phyloP scores from a whole-genome alignment of 345 rosid genomes.

The Reutealis trisperma region DNA sequence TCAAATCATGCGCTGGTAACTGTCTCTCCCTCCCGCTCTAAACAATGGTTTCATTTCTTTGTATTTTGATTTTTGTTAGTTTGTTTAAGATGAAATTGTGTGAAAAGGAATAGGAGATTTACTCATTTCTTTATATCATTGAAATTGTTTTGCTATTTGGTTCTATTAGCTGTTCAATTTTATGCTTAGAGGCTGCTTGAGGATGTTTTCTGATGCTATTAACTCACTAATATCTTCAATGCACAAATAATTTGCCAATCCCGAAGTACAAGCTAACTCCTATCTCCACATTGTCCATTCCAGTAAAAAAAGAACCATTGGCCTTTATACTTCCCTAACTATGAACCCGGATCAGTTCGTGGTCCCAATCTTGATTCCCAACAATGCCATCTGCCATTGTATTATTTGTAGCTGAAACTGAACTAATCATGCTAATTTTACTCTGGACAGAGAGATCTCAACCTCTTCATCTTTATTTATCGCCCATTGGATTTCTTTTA shows the following conservation, averaged over 20 bases:
- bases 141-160: neutral
- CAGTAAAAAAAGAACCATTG: neutral
- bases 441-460: too few species aligned
- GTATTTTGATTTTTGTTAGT: neutral
- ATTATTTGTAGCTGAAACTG: too few species aligned
- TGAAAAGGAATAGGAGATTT: neutral
- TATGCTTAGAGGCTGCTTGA: neutral
- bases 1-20: slow-evolving; percentile 83
- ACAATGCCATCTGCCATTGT: too few species aligned
- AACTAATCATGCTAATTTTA: too few species aligned
- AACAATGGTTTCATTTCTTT: too few species aligned
- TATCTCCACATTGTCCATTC: neutral
- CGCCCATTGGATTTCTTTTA: too few species aligned
- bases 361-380: too few species aligned
- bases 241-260: neutral
- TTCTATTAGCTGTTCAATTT: neutral
- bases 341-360: too few species aligned
- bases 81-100: neutral
- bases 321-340: too few species aligned
- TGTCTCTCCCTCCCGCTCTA: neutral
- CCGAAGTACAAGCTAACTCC: neutral
- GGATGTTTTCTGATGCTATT: neutral
- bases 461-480: too few species aligned
- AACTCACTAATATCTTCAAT: too few species aligned
- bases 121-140: neutral